Evolutionary conservation across 2,329 filamentous ascomycete species (phyloP), one percentile per base, ranked within the genome.

Genomic region (Hypoxylon rubiginosum): DNA sequence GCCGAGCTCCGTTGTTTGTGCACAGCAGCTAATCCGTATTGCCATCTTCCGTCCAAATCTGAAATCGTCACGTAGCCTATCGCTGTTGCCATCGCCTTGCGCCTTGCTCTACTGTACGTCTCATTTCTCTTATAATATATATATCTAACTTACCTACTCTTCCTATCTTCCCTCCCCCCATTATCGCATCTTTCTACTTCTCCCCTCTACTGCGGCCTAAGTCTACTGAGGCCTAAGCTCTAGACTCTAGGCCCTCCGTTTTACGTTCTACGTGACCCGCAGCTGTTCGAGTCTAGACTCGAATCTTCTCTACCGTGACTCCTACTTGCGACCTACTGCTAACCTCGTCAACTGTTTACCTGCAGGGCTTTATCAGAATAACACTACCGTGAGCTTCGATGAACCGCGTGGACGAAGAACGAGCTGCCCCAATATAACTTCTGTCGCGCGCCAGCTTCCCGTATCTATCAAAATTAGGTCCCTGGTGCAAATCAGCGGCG

Each of bases 1-100:
- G 39, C 39, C 39, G 39, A 43, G 39, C 39, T 43, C 17, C 17
- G 21, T 43, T 43, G n/a, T 43, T 43, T 43, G 17, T 43, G 39
- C 39, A 43, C 39, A 30, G 15, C 39, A 41, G 19, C 39, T 17
- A 5, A 17, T 10, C 7, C 39, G 39, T 43, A 43, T 43, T 11
- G 17, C 39, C 39, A 19, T 43, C 39, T 19, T 43, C 13, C 9
- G 34, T 43, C 39, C 17, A 21, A 43, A 10, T 21, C n/a, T 43
- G 17, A 21, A 10, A 10, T 17, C 17, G n/a, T 43, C 39, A 43
- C 39, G 39, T 21, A 43, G 39, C 39, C n/a, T 43, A n/a, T 43
- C 39, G n/a, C 17, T 41, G 5, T 24, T 24, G 21, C 21, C 21
- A 4, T 15, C 39, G 8, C 39, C 7, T 17, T 21, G 39, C n/a